Evolutionary conservation across 176 grass and related monocot genomes (phyloP), one percentile per base, ranked within the genome.

Genomic region (Pharus latifolius): DNA sequence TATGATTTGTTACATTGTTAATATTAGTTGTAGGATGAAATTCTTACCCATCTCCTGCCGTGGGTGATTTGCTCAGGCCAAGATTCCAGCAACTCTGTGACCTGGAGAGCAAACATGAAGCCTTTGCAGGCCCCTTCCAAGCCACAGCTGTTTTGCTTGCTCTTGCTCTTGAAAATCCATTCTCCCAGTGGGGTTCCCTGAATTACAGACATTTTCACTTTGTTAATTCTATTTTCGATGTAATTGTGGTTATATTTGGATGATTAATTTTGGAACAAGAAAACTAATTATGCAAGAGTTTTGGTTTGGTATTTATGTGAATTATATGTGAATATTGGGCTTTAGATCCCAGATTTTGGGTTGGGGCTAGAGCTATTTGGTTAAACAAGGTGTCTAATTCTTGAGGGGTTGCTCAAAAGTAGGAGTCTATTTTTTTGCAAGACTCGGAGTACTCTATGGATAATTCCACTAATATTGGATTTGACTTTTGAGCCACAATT

Each of bases 131-230:
- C 49, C 40, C 86, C 86, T 73, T 85, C 62, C 12, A 35, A 25
- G 28, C 83, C 81, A n/a, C 83, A 46, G n/a, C 75, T 95, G 37
- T 26, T 72, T 65, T 86, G 76, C 5, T 72, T 83, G 76, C 83
- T 88, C 83, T 95, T 95, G 76, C 87, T 95, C 76, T 75, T 95
- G 69, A 95, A 95, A 49, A 81, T 76, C 83, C 86, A 95, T 42
- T 71, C 60, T 52, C 85, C 89, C 28, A 92, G 75, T 5, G 75
- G 72, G 13, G 41, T 64, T 12, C 68, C 78, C 89, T 92, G 81
- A 49, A 74, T 23, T 25, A 17, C 33, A 37, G 29, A 13, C 49
- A 47, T 73, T 46, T 63, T 57, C 47, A 72, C 34, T 10, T 72
- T 31, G 13, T 5, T 18, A 60, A 28, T 65, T 47, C 15, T 16